Evolutionary conservation across 2,329 filamentous ascomycete genomes (phyloP), one percentile per base, ranked within the genome.

Genomic region (Aureobasidium vineae): DNA sequence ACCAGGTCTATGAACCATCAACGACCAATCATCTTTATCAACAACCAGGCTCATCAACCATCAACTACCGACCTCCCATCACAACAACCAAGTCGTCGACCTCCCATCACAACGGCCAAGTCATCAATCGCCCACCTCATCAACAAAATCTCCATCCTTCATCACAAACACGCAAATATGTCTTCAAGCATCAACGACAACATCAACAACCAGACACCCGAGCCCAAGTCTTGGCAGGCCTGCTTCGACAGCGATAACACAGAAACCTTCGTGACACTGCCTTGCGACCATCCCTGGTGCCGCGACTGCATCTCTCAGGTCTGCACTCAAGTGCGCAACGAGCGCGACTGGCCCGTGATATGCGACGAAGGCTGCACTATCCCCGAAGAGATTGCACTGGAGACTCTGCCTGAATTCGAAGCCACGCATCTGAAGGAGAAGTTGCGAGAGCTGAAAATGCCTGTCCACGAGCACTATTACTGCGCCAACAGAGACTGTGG

Each of bases 221-320:
- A 13, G 8, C 26, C 23, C n/a, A 38, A 61, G 8, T 5, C n/a
- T 1, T 49, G 57, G 8, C 43, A 40, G 19, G 33, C 8, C 19
- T 63, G 59, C 36, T 5, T 21, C 50, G n/a, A 36, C 21, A 41
- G 0, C 6, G 2, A 21, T 3, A 47, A 52, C 3, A n/a, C 19
- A 21, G n/a, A 63, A 16, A 38, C n/a, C 2, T n/a, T 63, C 5
- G 26, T 52, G 11, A 7, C 7, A 1, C 33, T 63, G 31, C 59
- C 59, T 15, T 63, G 59, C 13, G 31, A 23, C 59, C 59, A 63
- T 8, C 28, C 23, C 16, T 63, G 59, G 59, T 63, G 59, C 41
- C 31, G 5, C 2, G 45, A 36, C 16, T 63, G 59, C 45, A 16
- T 63, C 2, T 19, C 15, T 7, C 59, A 33, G 13, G 59, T n/a